Base-by-base conservation (phyloP, 2,329 filamentous ascomycete genomes). In the Teratosphaeria pseudoeucalypti region DNA sequence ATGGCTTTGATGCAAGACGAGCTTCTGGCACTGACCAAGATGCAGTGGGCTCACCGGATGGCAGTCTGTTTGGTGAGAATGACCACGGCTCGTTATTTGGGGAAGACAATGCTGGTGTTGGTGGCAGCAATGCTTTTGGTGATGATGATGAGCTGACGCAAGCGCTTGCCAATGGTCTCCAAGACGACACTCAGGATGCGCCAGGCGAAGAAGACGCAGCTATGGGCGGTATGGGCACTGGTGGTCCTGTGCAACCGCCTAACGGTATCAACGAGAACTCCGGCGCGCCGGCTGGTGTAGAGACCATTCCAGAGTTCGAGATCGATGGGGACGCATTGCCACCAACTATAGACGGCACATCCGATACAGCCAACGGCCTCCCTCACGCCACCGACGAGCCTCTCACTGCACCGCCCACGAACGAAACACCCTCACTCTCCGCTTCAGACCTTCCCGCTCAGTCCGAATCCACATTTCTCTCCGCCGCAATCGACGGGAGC, bases 401-500 rank as follows among this genome's bases (percentile, higher is more conserved):
- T 10, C 63, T 70, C 23, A 71, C 70, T 14, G 67, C 70, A 3
- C 70, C 70, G 16, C 67, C 66, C 5, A 72, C 71, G 2, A 72
- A 75, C 62, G 72, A 74, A 29, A 60, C 63, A 26, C 55, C 57
- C 59, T 60, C 60, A 27, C 54, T 43, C 57, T 14, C 57, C 27
- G 62, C 66, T 23, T 57, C 66, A 29, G 74, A 71, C 64, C 76
- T 70, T 54, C 74, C 72, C 58, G 76, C 68, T 65, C 83, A 82
- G 29, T 90, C 84, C 0, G 85, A 91, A 63, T 88, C 84, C 4
- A 92, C 88, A 0, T 99, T 99, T 72, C 80, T 99, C 57, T 89
- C 92, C 29, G 89, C 94, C 2, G 88, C 90, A 2, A 90, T 92
- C 9, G 88, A 97, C 75, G 92, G 92, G 57, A 86, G 86, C 0